Percentiles rank a stretch among this genome's conserved stretches.
Evolutionary conservation across 225 moss, liverwort and hornwort species (phyloP).

Genomic region (Marchantia polymorpha): DNA sequence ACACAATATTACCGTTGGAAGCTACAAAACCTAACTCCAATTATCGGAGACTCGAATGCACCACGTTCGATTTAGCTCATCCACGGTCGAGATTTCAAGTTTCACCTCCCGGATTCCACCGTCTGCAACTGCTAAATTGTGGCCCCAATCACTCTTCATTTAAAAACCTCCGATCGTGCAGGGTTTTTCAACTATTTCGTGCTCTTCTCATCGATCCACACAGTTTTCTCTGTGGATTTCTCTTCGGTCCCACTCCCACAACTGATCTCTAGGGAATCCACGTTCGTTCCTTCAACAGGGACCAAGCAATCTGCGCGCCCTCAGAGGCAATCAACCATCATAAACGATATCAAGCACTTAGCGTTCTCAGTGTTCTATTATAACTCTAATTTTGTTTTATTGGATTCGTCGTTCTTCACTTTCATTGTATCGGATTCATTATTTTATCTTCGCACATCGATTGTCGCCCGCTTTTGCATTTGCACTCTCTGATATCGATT

Average conservation of each 20-base stretch:
- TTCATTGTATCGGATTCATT: neutral
- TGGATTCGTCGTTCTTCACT: neutral
- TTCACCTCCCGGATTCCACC: neutral
- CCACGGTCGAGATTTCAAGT: neutral
- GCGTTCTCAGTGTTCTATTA: neutral
- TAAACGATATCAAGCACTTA: neutral
- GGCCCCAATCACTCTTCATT: slow-evolving; percentile 2
- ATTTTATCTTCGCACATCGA: neutral
- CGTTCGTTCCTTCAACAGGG: neutral
- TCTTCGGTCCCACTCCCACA: neutral
- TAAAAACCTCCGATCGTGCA: neutral
- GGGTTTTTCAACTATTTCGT: neutral
- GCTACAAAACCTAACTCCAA: slow-evolving; percentile 2
- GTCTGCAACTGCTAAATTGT: neutral
- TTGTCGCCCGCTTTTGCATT: neutral
- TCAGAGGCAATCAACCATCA: neutral
- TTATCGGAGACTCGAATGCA: neutral
- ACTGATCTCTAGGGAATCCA: slow-evolving; percentile 8
- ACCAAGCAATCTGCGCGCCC: neutral
- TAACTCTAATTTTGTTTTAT: neutral
- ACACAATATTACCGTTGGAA: slow-evolving; percentile 7
- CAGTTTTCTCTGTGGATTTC: neutral
- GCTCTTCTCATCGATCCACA: neutral
- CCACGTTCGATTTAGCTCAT: neutral
- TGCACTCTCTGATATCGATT: neutral